Evolutionary conservation across 108 stramenopile species (phyloP), one percentile per base, ranked within the genome.

Genomic region (Cyclotella atomus): DNA sequence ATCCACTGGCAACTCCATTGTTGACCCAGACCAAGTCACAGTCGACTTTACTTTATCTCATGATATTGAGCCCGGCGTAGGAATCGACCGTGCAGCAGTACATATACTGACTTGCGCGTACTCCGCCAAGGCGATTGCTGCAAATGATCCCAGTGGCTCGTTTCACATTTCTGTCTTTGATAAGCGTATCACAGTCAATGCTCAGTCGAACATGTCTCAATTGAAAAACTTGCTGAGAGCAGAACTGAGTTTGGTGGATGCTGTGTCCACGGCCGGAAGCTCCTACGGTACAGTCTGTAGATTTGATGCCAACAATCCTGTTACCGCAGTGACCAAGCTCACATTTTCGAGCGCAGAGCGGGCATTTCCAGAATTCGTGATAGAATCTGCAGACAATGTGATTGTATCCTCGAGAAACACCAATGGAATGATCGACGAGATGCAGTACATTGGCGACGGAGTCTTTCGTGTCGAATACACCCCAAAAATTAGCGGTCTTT

Each of bases 391-490:
- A 21, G 46, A 77, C 19, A 77, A 56, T 54, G 52, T 77, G n/a
- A 36, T 62, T 33, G 68, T 74, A 16, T 21, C 29, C 14, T 59
- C 60, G 29, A 54, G 49, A 17, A 80, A 69, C 43, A 25, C 64
- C 50, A 63, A 76, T 21, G 70, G 79, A 69, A 84, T 71, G 27
- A 50, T 91, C 10, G 84, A 93, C 50, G 62, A 61, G 2, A 68
- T 90, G 34, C 52, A 70, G 9, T 76, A 89, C 30, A 35, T 84
- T 20, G 87, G 82, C 17, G 70, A 53, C 14, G 93, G 91, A 19
- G 71, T 82, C 9, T 92, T 86, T 70, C 15, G 20, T 10, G 35
- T 95, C n/a, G 52, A 43, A 29, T 93, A 89, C 69, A 91, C 86
- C 0, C 94, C 94, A 20, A 80, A 70, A 32, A 47, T 86, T 1